Base-by-base conservation (phyloP, 2,329 filamentous ascomycete genomes). In the Monilinia fructicola region DNA sequence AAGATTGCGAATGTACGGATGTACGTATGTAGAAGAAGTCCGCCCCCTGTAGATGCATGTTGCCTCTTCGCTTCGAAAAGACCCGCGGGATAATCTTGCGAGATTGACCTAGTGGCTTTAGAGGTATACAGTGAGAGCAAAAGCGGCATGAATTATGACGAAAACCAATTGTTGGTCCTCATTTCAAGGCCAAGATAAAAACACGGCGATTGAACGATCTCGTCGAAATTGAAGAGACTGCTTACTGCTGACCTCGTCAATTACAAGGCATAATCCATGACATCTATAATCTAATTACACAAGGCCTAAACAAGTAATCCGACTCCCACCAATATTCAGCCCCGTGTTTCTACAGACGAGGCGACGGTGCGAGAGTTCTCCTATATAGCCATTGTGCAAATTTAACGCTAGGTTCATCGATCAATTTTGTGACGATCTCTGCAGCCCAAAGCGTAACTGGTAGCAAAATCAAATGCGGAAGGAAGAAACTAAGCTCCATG, bases 351-450 rank as follows among this genome's bases (percentile, higher is more conserved):
- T 60, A 60, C 42, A 60, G 40, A 48, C 56, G 56, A 60, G 63
- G 42, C 5, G 40, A 40, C 23, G 66, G 52, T 18, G 62, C 50
- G 50, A 81, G 68, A 5, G 80, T 79, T 71, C 76, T 79, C 66
- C 76, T 80, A 75, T 89, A 88, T 28, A 88, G 68, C 84, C 84
- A 85, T 31, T 80, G 78, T 10, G 84, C 78, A 71, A 88, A 82
- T 56, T 77, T 81, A 31, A 90, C 85, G 58, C 83, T 84, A 1
- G 86, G 86, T 69, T 87, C 83, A 69, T 90, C 87, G 21, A 89
- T 77, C 23, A 79, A 71, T 55, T 79, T 81, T 1, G 85, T 88
- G 1, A 81, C 80, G 9, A 87, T 66, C 64, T 88, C 85, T 3
- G 86, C 85, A 28, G 83, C 67, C 79, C 82, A 86, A 3, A 89